These are phyloP conservation scores for Panicum miliaceum DNA, from an alignment of 176 grass and related monocot genomes.

Conservation along the genomic window DNA sequence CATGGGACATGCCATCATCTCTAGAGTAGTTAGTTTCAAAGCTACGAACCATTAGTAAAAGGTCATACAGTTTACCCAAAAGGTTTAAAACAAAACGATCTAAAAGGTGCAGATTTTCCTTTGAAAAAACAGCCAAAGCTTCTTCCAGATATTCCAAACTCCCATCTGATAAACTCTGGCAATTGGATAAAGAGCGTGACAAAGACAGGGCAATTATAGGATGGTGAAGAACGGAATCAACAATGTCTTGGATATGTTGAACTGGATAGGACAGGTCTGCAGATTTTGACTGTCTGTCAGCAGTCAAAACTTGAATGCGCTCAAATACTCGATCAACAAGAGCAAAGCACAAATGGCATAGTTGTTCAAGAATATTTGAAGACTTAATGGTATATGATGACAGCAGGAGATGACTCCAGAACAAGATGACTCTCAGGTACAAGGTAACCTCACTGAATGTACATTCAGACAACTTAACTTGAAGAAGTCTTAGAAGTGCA, in stretches of 20 bases:
- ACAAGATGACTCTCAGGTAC: constrained; percentile 70
- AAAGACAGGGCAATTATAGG: constrained; percentile 62
- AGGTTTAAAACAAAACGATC: constrained; percentile 63
- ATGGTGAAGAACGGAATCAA: constrained; percentile 76
- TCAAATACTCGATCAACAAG: constrained; percentile 78
- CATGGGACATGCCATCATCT: constrained; percentile 39
- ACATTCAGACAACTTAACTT: constrained; percentile 67
- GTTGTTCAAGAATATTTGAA: constrained; percentile 61
- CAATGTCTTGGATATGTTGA: constrained; percentile 50
- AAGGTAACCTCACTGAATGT: constrained; percentile 57
- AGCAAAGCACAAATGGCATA: constrained; percentile 64
- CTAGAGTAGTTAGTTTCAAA: constrained; percentile 20
- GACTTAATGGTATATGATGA: constrained; percentile 58
- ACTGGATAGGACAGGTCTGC: constrained; percentile 23
- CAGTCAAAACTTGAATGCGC: constrained; percentile 47
- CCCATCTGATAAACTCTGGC: constrained; percentile 43
- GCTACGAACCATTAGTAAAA: constrained; percentile 45
- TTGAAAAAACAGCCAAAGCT: constrained; percentile 53
- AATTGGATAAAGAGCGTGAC: constrained; percentile 59
- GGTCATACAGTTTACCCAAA: constrained; percentile 69
- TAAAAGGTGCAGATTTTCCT: constrained; percentile 63
- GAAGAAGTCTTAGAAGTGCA: constrained; percentile 61
- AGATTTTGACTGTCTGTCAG: constrained; percentile 36
- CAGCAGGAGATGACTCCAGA: constrained; percentile 71
- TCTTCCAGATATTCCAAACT: constrained; percentile 50